A percentile compares a stretch with the other conserved stretches of the same genome.
Evolutionary conservation across 805 yeast species (phyloP).

Genomic region (Nakazawaea wickerhamii): DNA sequence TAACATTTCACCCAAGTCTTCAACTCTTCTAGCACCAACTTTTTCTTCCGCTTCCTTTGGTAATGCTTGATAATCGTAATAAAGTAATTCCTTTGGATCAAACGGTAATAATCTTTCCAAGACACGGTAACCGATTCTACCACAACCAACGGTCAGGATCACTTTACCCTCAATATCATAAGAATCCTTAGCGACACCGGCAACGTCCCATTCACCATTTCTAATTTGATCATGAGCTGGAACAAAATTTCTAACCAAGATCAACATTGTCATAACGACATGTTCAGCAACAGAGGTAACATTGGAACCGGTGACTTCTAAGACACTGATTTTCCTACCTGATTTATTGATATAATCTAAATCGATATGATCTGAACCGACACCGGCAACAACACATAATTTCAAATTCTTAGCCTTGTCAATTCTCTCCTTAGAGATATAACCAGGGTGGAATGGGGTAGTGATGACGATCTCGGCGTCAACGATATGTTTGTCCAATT

Average conservation of each 20-base stretch:
- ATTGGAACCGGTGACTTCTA: slow-evolving; percentile 81
- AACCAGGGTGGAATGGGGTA: slow-evolving; percentile 82
- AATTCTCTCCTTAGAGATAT: slow-evolving; percentile 61
- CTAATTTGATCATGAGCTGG: slow-evolving; percentile 71
- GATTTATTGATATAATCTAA: slow-evolving; percentile 56
- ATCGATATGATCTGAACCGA: slow-evolving; percentile 79
- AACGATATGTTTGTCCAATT: slow-evolving; percentile 57
- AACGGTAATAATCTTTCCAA: slow-evolving; percentile 67
- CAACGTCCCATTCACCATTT: slow-evolving; percentile 67
- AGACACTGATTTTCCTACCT: slow-evolving; percentile 57
- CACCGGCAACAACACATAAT: slow-evolving; percentile 73
- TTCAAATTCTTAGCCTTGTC: slow-evolving; percentile 67
- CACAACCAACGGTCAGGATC: slow-evolving; percentile 77
- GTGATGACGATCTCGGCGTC: slow-evolving; percentile 76
- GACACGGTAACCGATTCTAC: slow-evolving; percentile 75
- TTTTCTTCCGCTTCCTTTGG: slow-evolving; percentile 52
- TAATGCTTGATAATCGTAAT: slow-evolving; percentile 70
- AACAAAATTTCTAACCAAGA: slow-evolving; percentile 68
- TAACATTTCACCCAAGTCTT: slow-evolving; percentile 57
- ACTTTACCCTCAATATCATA: slow-evolving; percentile 74
- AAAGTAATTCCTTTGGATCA: slow-evolving; percentile 67
- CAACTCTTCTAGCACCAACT: slow-evolving; percentile 57
- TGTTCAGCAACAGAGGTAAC: slow-evolving; percentile 81
- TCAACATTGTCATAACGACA: slow-evolving; percentile 66
- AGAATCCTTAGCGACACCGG: slow-evolving; percentile 66